A percentile compares a stretch with the other conserved stretches of the same genome.
phyloP scores from a whole-genome alignment of 139 green algal species.

The Cymbomonas tetramitiformis region DNA sequence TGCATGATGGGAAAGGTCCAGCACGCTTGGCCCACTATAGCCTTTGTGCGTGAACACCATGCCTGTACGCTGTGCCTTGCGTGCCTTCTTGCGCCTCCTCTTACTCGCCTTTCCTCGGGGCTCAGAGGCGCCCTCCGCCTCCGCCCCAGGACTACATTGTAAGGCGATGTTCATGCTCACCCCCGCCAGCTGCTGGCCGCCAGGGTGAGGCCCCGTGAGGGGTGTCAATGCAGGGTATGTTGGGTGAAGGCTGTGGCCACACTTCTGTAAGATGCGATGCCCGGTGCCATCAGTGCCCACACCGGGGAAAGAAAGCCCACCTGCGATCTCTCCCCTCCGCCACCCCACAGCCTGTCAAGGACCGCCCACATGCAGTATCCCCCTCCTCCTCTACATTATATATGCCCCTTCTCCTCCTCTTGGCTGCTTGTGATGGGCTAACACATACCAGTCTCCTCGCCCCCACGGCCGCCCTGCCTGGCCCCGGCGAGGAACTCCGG shows the following conservation, averaged over 20 bases:
- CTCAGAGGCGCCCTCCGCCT: too few relatives aligned
- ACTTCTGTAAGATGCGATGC: too few relatives aligned
- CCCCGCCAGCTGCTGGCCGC: conserved; percentile 40
- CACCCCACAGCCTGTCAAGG: too few relatives aligned
- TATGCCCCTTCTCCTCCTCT: too few relatives aligned
- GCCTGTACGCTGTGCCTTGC: conserved; percentile 37
- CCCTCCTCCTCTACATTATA: too few relatives aligned
- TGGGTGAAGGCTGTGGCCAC: conserved; percentile 13
- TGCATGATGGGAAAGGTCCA: conserved; percentile 62
- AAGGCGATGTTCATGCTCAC: conserved; percentile 9
- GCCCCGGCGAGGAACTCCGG: too few relatives aligned
- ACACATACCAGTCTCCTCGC: too few relatives aligned
- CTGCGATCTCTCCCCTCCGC: too few relatives aligned
- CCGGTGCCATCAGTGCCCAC: conserved; percentile 72
- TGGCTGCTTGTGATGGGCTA: too few relatives aligned
- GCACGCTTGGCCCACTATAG: conserved; percentile 58
- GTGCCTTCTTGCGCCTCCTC: conserved; percentile 27
- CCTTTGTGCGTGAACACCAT: conserved; percentile 77
- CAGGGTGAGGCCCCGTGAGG: conserved; percentile 52
- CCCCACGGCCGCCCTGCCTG: too few relatives aligned
- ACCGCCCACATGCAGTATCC: too few relatives aligned
- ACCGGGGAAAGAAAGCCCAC: conserved; percentile 60
- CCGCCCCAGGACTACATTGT: background rate
- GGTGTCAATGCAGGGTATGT: conserved; percentile 73
- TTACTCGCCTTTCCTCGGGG: background rate